These are phyloP conservation scores for Apiotrichum domesticum DNA, from an alignment of 1,284 basidiomycete species.

Conservation along the genomic window DNA sequence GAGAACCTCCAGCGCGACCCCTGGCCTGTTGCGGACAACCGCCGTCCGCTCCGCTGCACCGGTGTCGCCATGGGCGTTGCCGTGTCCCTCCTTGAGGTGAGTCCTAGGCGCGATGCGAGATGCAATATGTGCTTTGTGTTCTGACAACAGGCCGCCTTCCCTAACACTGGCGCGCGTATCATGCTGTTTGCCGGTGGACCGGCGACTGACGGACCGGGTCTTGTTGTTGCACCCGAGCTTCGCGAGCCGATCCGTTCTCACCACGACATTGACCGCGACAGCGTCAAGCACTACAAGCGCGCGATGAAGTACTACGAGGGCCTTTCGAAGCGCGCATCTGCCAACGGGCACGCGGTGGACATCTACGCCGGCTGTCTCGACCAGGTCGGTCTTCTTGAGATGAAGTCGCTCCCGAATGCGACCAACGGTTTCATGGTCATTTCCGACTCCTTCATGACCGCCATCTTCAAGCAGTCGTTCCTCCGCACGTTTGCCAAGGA, in stretches of 20 bases:
- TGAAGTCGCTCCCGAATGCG: conserved; percentile 90
- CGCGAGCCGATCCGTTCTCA: conserved; percentile 98
- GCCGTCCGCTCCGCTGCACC: conserved; percentile 89
- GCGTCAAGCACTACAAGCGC: conserved; percentile 95
- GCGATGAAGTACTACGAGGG: conserved; percentile 96
- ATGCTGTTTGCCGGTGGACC: conserved; percentile 97
- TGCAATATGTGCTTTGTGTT: conserved; percentile 62
- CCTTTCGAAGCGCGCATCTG: conserved; percentile 86
- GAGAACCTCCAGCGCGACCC: conserved; percentile 87
- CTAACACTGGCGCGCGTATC: conserved; percentile 91
- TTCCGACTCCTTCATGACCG: conserved; percentile 95
- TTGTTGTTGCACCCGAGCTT: conserved; percentile 92
- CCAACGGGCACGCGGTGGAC: conserved; percentile 92
- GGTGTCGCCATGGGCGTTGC: conserved; percentile 93
- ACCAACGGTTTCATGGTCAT: conserved; percentile 96
- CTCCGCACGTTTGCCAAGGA: conserved; percentile 90
- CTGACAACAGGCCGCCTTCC: conserved; percentile 63
- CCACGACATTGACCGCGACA: conserved; percentile 97
- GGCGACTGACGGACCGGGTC: conserved; percentile 93
- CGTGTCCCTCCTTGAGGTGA: conserved; percentile 80
- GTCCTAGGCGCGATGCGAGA: not conserved
- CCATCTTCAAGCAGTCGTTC: conserved; percentile 99
- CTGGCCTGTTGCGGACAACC: conserved; percentile 95
- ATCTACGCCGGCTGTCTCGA: conserved; percentile 96
- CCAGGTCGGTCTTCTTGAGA: conserved; percentile 95